phyloP scores from a whole-genome alignment of 352 stramenopile genomes.

The Globisporangium megalacanthum region DNA sequence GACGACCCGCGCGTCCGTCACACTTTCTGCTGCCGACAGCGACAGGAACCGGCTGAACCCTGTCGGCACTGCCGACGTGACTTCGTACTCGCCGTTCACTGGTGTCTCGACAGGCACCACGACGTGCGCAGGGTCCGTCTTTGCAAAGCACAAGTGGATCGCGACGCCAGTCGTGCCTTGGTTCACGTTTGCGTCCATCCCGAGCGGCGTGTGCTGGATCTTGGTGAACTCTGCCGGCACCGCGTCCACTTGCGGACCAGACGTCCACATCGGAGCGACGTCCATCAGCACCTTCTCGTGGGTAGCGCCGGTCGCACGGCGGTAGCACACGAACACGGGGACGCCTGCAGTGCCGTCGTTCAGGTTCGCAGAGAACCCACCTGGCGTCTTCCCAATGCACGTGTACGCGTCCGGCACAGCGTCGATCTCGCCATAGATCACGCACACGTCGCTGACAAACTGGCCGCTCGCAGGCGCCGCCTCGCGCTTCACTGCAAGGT shows the following conservation, averaged over 20 bases:
- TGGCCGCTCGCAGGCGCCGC: constrained; percentile 28
- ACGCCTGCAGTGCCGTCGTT: constrained; percentile 75
- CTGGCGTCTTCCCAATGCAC: constrained; percentile 64
- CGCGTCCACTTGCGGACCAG: constrained; percentile 46
- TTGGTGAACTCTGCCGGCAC: constrained; percentile 74
- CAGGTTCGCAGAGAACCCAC: constrained; percentile 69
- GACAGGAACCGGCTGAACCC: constrained; percentile 36
- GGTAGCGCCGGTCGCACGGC: constrained; percentile 14
- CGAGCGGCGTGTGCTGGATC: constrained; percentile 78
- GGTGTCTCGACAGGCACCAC: constrained; percentile 49
- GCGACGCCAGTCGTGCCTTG: constrained; percentile 66
- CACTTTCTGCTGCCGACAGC: constrained; percentile 50
- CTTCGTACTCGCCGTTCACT: constrained; percentile 80
- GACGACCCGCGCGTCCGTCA: constrained; percentile 38
- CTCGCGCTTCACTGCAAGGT: constrained; percentile 68
- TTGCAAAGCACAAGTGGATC: constrained; percentile 74
- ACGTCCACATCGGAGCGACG: constrained; percentile 73
- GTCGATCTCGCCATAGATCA: constrained; percentile 86
- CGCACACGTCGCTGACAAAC: constrained; percentile 69
- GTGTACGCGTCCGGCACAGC: constrained; percentile 71
- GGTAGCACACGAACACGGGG: constrained; percentile 84
- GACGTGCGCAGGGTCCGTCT: constrained; percentile 46
- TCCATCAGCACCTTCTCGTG: constrained; percentile 67
- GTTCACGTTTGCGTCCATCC: constrained; percentile 86
- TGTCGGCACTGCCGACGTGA: constrained; percentile 22